Percentiles rank a stretch among this genome's conserved stretches.
Evolutionary conservation across 305 asterid genomes (phyloP).

Genomic region (Fraxinus paxiana): DNA sequence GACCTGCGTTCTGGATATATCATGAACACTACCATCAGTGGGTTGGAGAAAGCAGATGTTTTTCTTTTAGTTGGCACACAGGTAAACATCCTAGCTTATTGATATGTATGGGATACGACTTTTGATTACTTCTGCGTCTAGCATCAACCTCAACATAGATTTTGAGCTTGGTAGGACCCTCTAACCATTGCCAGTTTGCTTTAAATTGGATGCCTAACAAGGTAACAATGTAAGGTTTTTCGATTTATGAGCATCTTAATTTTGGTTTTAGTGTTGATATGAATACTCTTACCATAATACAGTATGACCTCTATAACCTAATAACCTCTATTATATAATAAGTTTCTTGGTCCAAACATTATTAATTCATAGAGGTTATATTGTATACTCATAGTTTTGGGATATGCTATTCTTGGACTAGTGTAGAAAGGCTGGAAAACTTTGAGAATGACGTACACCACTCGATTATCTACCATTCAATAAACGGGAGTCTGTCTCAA

Average conservation of each 20-base stretch:
- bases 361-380: not conserved
- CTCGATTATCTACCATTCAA: not conserved
- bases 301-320: not conserved
- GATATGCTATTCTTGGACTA: not conserved
- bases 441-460: not conserved
- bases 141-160: not conserved
- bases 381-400: not conserved
- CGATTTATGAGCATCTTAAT: not conserved
- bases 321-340: not conserved
- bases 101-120: not conserved
- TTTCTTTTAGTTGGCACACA: conserved; percentile 95
- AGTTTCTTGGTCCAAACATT: not conserved
- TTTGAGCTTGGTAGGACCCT: not conserved
- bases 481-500: not conserved
- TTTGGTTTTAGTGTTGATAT: not conserved
- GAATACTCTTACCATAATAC: not conserved
- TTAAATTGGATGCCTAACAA: not conserved
- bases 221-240: not conserved
- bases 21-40: conserved; percentile 87
- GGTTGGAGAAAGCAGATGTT: conserved; percentile 87
- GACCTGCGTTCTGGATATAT: conserved; percentile 91
- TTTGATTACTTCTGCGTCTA: not conserved
- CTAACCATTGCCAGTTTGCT: not conserved
- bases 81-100: conserved; percentile 43
- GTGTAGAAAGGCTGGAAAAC: not conserved